Evolutionary conservation across 495 filamentous ascomycete genomes (phyloP), one percentile per base, ranked within the genome.

Genomic region (Haplographium delicatum): DNA sequence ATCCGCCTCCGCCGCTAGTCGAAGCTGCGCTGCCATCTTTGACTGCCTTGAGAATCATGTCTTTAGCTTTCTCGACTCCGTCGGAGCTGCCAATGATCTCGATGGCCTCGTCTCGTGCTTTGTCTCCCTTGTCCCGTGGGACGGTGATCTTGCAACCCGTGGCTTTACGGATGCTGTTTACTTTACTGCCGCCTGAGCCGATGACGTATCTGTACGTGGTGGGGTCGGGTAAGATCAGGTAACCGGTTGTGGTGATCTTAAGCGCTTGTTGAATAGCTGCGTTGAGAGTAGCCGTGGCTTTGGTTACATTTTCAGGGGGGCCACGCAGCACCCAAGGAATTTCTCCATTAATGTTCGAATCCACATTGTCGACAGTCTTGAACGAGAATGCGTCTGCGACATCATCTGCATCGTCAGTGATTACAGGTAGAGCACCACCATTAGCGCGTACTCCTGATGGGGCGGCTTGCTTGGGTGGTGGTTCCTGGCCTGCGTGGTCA

Each of bases 311-410:
- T 44, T 95, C 86, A 0, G 79, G 70, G 16, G 75, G 73, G 15
- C 93, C 94, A 46, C 79, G 83, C 9, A 99, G 78, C 31, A 94
- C 79, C 93, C 93, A 99, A 10, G 94, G 88, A 57, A 96, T 95
- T 15, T 88, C 82, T 23, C 79, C 85, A 27, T 85, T 77, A 46
- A 87, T 78, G 19, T 65, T 63, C 4, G 65, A 60, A 38, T 62
- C 55, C 38, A 68, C 65, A 45, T 69, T 71, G 59, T 90, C 81
- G 39, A 91, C 72, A 5, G 89, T 65, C 49, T 86, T 86, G 88
- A 88, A 98, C 1, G 82, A 86, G 71, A 93, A 82, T 23, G 70
- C 75, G 27, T 88, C 79, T 1, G 72, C 68, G 11, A 75, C 59
- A 0, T 72, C 70, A 31, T 77, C 73, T 16, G 73, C 80, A 37